A percentile compares a stretch with the other conserved stretches of the same genome.
These are phyloP conservation scores for Collybia mongolica DNA, from an alignment of 768 basidiomycete genomes.

Conservation along the genomic window DNA sequence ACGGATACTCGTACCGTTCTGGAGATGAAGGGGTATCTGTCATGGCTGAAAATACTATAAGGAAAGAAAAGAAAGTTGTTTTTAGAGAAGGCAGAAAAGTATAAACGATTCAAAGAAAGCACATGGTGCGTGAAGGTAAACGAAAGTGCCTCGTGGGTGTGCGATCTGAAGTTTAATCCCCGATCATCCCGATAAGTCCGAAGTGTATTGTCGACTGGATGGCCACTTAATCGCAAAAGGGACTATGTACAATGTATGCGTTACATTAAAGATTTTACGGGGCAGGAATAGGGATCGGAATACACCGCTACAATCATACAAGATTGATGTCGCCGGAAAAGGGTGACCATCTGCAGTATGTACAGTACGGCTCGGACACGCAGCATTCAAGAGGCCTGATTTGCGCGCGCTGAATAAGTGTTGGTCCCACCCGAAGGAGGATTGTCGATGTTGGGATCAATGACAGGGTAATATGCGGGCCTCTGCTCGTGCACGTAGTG, in stretches of 20 bases:
- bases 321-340: no score
- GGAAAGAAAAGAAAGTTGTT: conserved; percentile 16
- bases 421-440: conserved; percentile 7
- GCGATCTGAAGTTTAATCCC: no score
- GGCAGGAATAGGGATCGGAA: no score
- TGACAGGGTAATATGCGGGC: conserved; percentile 33
- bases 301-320: no score
- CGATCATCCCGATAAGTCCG: no score
- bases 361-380: no score
- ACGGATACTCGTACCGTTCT: conserved; percentile 12
- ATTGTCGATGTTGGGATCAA: conserved; percentile 32
- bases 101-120: neutral
- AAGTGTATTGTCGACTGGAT: neutral
- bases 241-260: neutral
- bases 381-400: neutral
- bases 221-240: neutral
- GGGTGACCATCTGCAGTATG: neutral
- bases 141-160: no score
- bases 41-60: conserved; percentile 9
- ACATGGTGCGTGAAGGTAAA: no score
- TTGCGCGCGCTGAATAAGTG: conserved; percentile 1
- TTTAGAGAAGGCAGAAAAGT: neutral
- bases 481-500: conserved; percentile 14
- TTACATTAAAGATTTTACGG: neutral
- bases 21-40: conserved; percentile 10